These are phyloP conservation scores for Plasmodium gaboni DNA, from an alignment of 169 alveolate genomes.

Conservation along the genomic window DNA sequence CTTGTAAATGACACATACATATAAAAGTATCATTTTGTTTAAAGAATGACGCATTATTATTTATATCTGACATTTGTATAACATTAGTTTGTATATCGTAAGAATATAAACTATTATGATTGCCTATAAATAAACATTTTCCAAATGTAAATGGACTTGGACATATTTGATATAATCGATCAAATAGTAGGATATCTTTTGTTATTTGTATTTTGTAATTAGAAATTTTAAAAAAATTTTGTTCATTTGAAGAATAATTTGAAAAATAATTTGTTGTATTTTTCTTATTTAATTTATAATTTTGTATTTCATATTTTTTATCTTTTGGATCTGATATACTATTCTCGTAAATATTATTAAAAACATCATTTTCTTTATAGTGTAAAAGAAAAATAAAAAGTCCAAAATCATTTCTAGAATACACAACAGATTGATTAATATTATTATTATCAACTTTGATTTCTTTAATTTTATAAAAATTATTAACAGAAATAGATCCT, in stretches of 20 bases:
- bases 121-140: constrained; percentile 29
- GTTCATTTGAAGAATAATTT: not conserved
- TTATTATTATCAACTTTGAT: constrained; percentile 77
- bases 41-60: not conserved
- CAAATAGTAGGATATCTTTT: constrained; percentile 58
- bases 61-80: constrained; percentile 23
- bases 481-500: constrained; percentile 17
- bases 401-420: constrained; percentile 82
- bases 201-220: constrained; percentile 23
- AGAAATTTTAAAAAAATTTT: not conserved
- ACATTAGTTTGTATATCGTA: constrained; percentile 20
- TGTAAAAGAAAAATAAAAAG: constrained; percentile 57
- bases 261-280: not conserved
- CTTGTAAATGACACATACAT: constrained; percentile 27
- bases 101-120: constrained; percentile 19
- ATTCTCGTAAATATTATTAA: not conserved
- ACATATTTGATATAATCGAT: constrained; percentile 38
- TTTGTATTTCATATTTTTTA: not conserved
- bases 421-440: constrained; percentile 70
- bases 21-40: constrained; percentile 8
- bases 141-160: constrained; percentile 64
- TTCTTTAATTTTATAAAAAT: constrained; percentile 81
- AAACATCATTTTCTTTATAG: not conserved
- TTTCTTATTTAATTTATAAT: not conserved
- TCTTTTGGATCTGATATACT: not conserved